Conservation (phyloP, 2,329 filamentous ascomycete species). For the Colletotrichum destructivum region DNA sequence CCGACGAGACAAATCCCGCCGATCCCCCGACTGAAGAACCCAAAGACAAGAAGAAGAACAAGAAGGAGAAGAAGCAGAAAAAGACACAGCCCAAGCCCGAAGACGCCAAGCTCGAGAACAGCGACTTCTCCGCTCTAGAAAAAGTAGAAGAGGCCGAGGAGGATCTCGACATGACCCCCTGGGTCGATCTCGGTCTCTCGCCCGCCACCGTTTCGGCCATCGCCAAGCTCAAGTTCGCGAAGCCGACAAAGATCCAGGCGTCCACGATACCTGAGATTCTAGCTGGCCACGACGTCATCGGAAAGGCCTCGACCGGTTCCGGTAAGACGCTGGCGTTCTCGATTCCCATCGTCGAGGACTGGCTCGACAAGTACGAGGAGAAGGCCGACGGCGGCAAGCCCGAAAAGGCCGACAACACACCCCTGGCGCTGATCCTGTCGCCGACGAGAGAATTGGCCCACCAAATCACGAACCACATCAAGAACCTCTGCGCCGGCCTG, state of each 20-base stretch:
- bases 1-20: background rate
- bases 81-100: slow-evolving; percentile 50
- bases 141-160: slow-evolving; percentile 70
- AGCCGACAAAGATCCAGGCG: slow-evolving; percentile 86
- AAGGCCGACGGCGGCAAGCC: slow-evolving; percentile 48
- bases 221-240: slow-evolving; percentile 83
- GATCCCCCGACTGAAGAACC: slow-evolving; percentile 35
- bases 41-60: slow-evolving; percentile 44
- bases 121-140: slow-evolving; percentile 71
- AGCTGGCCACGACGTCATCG: slow-evolving; percentile 90
- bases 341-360: slow-evolving; percentile 91
- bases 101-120: slow-evolving; percentile 59
- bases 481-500: slow-evolving; percentile 76
- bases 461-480: slow-evolving; percentile 88
- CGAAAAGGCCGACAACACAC: slow-evolving; percentile 57
- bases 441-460: slow-evolving; percentile 95
- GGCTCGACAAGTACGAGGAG: slow-evolving; percentile 66
- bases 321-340: slow-evolving; percentile 97
- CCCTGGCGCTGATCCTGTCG: slow-evolving; percentile 86
- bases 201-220: slow-evolving; percentile 80
- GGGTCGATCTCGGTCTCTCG: slow-evolving; percentile 83
- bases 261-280: slow-evolving; percentile 86
- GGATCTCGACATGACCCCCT: slow-evolving; percentile 82
- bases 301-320: slow-evolving; percentile 96
- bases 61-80: slow-evolving; percentile 52